Evolutionary conservation across 1,139 yeast species (phyloP).

Genomic region (Lodderomyces margitis): DNA sequence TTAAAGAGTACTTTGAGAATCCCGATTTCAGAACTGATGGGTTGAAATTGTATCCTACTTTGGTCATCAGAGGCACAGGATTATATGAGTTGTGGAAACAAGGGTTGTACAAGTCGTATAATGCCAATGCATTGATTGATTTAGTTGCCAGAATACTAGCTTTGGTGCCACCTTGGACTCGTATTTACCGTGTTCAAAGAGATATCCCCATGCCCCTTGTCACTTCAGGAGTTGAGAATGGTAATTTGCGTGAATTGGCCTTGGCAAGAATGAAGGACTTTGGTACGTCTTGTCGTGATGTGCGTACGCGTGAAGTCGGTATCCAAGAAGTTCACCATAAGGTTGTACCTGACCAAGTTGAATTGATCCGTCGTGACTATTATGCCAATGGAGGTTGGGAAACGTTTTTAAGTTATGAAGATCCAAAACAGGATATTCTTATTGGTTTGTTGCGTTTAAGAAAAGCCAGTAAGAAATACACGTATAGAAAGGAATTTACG

Average conservation of each 20-base stretch:
- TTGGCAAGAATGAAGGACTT: constrained; percentile 97
- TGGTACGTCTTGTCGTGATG: constrained; percentile 94
- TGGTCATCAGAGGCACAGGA: constrained; percentile 97
- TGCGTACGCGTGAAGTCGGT: constrained; percentile 98
- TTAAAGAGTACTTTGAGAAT: constrained; percentile 92
- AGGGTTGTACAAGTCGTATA: constrained; percentile 90
- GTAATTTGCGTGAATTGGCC: constrained; percentile 92
- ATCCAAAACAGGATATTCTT: constrained; percentile 93
- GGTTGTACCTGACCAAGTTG: constrained; percentile 96
- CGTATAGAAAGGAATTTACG: constrained; percentile 86
- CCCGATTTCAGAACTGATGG: constrained; percentile 98
- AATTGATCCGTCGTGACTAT: constrained; percentile 90
- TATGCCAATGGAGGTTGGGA: constrained; percentile 99
- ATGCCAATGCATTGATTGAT: constrained; percentile 91
- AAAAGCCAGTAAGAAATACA: constrained; percentile 83
- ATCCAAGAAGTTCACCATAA: constrained; percentile 97
- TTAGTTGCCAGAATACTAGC: constrained; percentile 94
- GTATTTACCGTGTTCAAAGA: constrained; percentile 96
- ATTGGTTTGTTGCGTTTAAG: constrained; percentile 88
- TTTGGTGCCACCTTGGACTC: constrained; percentile 98
- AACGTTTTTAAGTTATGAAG: constrained; percentile 93
- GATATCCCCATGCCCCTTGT: constrained; percentile 99
- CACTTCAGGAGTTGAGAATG: constrained; percentile 97
- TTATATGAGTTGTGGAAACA: constrained; percentile 96
- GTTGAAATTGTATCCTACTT: constrained; percentile 88